These are phyloP conservation scores for Pleomassaria siparia DNA, from an alignment of 2,329 filamentous ascomycete genomes.

Conservation along the genomic window DNA sequence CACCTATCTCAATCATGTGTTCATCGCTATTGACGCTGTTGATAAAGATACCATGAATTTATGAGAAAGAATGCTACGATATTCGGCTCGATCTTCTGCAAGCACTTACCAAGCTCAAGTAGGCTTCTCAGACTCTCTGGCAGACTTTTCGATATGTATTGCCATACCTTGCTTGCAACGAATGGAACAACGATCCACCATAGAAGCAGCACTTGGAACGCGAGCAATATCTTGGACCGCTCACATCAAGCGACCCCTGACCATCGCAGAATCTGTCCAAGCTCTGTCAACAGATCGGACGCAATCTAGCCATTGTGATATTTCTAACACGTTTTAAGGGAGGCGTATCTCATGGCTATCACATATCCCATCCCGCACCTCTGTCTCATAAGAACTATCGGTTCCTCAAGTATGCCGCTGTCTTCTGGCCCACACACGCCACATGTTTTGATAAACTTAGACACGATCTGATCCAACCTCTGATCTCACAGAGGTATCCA, in stretches of 20 bases:
- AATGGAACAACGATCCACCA: conserved; percentile 4
- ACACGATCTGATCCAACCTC: not conserved
- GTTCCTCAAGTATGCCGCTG: not conserved
- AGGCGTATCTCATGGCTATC: not conserved
- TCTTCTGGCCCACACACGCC: not conserved
- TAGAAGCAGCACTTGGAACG: conserved; percentile 6
- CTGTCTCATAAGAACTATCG: not conserved
- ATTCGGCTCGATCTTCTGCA: conserved; percentile 2
- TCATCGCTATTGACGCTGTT: conserved; percentile 7
- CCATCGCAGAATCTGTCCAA: conserved; percentile 4
- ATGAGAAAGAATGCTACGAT: not conserved
- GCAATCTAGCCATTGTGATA: not conserved
- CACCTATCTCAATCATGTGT: not conserved
- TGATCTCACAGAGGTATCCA: not conserved
- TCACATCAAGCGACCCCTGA: conserved; percentile 6
- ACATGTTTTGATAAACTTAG: not conserved
- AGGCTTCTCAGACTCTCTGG: conserved; percentile 3
- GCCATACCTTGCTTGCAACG: not conserved
- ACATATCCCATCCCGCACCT: not conserved
- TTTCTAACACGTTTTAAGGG: not conserved
- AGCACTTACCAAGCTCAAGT: not conserved
- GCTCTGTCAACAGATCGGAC: conserved; percentile 2
- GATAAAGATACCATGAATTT: conserved; percentile 5
- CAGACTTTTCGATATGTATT: conserved; percentile 4
- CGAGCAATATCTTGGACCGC: conserved; percentile 9